Evolutionary conservation across 495 filamentous ascomycete genomes (phyloP), one percentile per base, ranked within the genome.

Genomic region (Penicillium diatomitis): DNA sequence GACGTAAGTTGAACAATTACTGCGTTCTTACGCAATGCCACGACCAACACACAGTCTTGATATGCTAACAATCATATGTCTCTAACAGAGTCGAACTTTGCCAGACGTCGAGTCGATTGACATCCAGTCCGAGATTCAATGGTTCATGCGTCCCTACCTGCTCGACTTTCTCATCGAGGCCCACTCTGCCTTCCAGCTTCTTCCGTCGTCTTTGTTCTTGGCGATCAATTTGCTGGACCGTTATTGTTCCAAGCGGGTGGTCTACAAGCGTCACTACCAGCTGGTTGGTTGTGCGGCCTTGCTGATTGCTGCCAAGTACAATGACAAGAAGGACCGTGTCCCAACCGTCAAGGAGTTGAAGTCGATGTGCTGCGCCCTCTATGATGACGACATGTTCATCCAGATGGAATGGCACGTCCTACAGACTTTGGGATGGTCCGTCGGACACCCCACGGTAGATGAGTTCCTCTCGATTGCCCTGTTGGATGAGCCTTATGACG

Each of bases 341-440:
- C 92, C 92, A 10, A 90, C 90, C 35, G 90, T 99, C 65, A 82
- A 86, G 60, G 92, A 99, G 58, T 73, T 99, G 49, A 95, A 94
- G 76, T 90, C 89, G 44, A 97, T 99, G 94, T 99, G 92, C 74
- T 97, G 94, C 74, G 87, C 85, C 11, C 79, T 96, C 28, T 99
- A 99, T 65, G 92, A 99, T 64, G 90, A 96, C 9, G 92, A 96
- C 63, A 97, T 99, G 92, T 99, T 99, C 70, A 90, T 87, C 10
- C 92, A 99, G 69, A 97, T 99, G 94, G 92, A 99, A 67, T 96
- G 95, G 91, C 92, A 99, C 66, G 92, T 99, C 7, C 76, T 99
- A 56, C 90, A 95, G 69, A 97, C 92, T n/a, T 77, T 99, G 50
- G 85, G 87, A 51, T 99, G 94, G 94, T 81, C 84, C 55, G 84